Percentiles rank a stretch among this genome's conserved stretches.
These are phyloP conservation scores for Dillenia turbinata DNA, from an alignment of 164 flowering plant genomes.

Conservation along the genomic window DNA sequence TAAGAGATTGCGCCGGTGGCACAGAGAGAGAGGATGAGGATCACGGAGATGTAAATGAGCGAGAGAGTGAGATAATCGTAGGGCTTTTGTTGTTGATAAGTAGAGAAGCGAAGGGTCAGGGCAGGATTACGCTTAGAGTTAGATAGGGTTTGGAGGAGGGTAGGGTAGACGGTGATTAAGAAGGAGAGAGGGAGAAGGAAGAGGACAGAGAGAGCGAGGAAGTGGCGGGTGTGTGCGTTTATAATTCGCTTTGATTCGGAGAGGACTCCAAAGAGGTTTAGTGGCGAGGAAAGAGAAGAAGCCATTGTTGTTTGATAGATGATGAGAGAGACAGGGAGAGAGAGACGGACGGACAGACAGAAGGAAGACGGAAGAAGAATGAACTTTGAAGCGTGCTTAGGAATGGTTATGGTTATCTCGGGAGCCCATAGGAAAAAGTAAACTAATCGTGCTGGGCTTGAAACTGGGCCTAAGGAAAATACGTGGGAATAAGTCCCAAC, in stretches of 20 bases:
- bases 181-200: conserved; percentile 67
- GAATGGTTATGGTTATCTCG: no score
- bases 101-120: conserved; percentile 14
- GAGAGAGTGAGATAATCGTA: conserved; percentile 9
- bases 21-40: conserved; percentile 26
- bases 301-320: no score
- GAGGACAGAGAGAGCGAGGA: conserved; percentile 64
- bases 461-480: no score
- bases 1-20: conserved; percentile 49
- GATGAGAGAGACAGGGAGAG: neutral
- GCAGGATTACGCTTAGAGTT: conserved; percentile 7
- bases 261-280: conserved; percentile 27
- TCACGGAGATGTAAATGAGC: conserved; percentile 20
- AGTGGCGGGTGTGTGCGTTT: conserved; percentile 72
- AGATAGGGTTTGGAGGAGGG: conserved; percentile 8
- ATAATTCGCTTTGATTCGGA: conserved; percentile 50
- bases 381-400: no score
- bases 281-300: neutral
- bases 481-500: no score
- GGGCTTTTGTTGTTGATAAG: conserved; percentile 1
- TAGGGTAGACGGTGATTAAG: conserved; percentile 31
- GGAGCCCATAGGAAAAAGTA: no score
- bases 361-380: no score
- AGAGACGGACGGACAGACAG: no score
- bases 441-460: no score